phyloP scores from a whole-genome alignment of 1,284 basidiomycete species.

The Coniferiporia weirii region DNA sequence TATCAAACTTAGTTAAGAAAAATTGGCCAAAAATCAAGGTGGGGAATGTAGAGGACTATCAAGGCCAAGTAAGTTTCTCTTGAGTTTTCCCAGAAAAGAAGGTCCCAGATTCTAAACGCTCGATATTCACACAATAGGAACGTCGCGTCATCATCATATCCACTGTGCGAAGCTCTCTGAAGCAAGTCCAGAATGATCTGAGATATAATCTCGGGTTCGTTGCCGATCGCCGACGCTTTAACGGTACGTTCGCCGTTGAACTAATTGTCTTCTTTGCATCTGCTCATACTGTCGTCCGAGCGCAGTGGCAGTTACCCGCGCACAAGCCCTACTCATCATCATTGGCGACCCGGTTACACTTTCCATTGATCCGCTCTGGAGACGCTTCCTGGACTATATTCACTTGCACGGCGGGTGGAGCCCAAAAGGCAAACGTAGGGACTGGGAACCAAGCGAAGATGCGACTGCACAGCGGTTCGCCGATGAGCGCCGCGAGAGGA shows the following conservation, averaged over 20 bases:
- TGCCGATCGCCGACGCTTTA: slow-evolving; percentile 56
- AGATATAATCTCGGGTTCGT: slow-evolving; percentile 58
- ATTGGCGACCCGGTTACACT: slow-evolving; percentile 52
- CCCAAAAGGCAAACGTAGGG: slow-evolving; percentile 34
- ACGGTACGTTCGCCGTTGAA: slow-evolving; percentile 38
- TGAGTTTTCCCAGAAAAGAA: not conserved
- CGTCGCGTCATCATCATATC: slow-evolving; percentile 61
- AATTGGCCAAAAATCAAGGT: slow-evolving; percentile 43
- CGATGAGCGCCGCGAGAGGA: not conserved
- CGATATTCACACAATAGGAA: slow-evolving; percentile 36
- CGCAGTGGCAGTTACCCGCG: slow-evolving; percentile 52
- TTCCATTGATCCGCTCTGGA: slow-evolving; percentile 53
- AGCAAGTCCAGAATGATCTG: slow-evolving; percentile 54
- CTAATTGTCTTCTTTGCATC: not conserved
- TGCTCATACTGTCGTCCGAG: not conserved
- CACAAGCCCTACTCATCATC: slow-evolving; percentile 49
- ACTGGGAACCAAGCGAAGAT: slow-evolving; percentile 39
- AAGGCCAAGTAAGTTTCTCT: slow-evolving; percentile 46
- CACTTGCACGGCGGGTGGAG: slow-evolving; percentile 43
- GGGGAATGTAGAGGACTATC: slow-evolving; percentile 64
- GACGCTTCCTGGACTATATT: slow-evolving; percentile 48
- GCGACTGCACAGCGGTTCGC: slow-evolving; percentile 18
- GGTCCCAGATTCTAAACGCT: not conserved
- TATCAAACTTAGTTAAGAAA: slow-evolving; percentile 29
- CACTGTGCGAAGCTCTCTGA: slow-evolving; percentile 54